Evolutionary conservation across 2,329 filamentous ascomycete genomes (phyloP), one percentile per base, ranked within the genome.

Genomic region (Pseudopyricularia cyperi): DNA sequence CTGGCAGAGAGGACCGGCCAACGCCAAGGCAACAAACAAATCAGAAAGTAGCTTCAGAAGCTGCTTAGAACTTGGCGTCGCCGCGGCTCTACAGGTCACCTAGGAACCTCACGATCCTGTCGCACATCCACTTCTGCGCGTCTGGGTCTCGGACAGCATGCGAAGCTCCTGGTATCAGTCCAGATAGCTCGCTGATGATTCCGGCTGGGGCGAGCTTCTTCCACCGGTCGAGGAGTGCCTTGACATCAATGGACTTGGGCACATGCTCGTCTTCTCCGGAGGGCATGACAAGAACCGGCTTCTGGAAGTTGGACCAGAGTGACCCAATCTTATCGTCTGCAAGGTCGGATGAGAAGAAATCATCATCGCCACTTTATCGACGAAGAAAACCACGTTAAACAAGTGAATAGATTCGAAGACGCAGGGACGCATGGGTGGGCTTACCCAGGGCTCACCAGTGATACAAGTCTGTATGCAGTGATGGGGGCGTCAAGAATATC

Each of bases 321-420:
- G 63, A 63, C 24, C 66, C 61, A 7, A 89, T 69, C 17, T 73
- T 70, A 32, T 77, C 71, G 32, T 74, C 68, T 0, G 70, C 65
- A n/a, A 93, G 68, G 62, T 93, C 86, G 3, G 80, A 82, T n/a
- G 85, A 90, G 68, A 95, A 95, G 62, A 86, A 88, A 63, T 95
- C 90, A 63, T 96, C 90, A 54, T 87, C 84, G 9, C 83, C 85
- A 5, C 80, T 79, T 39, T n/a, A 30, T 30, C 12, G 7, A 53
- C 24, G 24, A n/a, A n/a, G 26, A 48, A 11, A 5, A 7, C 7
- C n/a, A 28, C 6, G 46, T 44, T 44, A 44, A 19, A 44, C 17
- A 44, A 7, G 7, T 24, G 17, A 7, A 12, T 11, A 14, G 4
- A 4, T 12, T 26, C 39, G 4, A 22, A 24, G 19, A 19, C 19